Conservation (phyloP, 352 stramenopile species). For the Phytophthora fragariae region DNA sequence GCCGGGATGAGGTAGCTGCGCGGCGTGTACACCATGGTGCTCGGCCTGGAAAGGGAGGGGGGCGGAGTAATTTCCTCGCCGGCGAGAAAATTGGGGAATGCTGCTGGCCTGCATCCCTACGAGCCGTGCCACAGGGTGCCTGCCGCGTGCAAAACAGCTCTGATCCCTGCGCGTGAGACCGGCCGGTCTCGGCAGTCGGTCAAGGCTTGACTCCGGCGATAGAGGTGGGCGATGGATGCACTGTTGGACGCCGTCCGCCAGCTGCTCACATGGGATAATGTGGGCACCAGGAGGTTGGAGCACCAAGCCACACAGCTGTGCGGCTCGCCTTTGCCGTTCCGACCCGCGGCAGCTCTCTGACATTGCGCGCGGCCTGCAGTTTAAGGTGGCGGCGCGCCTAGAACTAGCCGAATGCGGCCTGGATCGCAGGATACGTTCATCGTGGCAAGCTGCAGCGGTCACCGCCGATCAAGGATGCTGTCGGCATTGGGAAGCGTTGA, state of each 20-base stretch:
- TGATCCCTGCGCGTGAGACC: slow-evolving; percentile 33
- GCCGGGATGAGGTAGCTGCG: slow-evolving; percentile 31
- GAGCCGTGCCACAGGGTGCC: background rate
- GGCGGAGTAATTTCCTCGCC: slow-evolving; percentile 34
- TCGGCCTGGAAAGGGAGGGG: slow-evolving; percentile 4
- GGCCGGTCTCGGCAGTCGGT: slow-evolving; percentile 32
- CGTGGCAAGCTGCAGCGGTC: background rate
- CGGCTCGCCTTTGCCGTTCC: slow-evolving; percentile 33
- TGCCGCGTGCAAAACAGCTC: background rate
- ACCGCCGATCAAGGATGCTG: slow-evolving; percentile 15
- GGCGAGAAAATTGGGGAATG: slow-evolving; percentile 46
- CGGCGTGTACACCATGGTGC: slow-evolving; percentile 35
- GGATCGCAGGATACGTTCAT: background rate
- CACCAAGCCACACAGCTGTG: slow-evolving; percentile 22
- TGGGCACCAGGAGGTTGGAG: background rate
- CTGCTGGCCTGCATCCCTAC: slow-evolving; percentile 4
- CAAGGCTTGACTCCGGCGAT: background rate
- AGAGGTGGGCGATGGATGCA: slow-evolving; percentile 7
- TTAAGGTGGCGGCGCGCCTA: background rate
- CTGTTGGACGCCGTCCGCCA: slow-evolving; percentile 23
- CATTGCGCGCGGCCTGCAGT: background rate
- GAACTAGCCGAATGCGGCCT: background rate
- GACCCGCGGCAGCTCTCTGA: slow-evolving; percentile 7
- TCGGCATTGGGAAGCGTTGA: slow-evolving; percentile 21
- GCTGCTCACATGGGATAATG: slow-evolving; percentile 31